phyloP scores from a whole-genome alignment of 768 basidiomycete species.

The Mrakia gelida region DNA sequence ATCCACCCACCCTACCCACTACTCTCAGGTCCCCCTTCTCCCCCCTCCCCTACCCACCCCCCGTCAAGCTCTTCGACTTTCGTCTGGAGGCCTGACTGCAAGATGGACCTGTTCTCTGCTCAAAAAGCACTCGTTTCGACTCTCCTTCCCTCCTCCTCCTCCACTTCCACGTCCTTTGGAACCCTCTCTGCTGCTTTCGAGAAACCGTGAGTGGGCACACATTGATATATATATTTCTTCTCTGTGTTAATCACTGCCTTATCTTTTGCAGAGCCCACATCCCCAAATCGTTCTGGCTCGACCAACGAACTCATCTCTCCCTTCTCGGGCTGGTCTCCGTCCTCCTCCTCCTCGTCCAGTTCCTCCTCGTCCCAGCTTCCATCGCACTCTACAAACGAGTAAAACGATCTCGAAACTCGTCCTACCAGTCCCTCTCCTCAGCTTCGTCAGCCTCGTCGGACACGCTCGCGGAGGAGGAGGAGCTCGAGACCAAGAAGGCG shows the following conservation, averaged over 20 bases:
- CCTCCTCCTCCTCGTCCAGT: slow-evolving; percentile 17
- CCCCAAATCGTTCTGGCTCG: slow-evolving; percentile 9
- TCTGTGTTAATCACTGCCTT: neutral
- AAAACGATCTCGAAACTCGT: neutral
- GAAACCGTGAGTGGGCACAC: neutral
- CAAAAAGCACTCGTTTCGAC: neutral
- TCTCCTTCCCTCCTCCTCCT: neutral
- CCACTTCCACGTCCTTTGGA: neutral
- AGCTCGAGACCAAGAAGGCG: slow-evolving; percentile 8
- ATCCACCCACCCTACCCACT: neutral
- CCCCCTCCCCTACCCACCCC: neutral
- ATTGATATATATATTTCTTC: too few relatives aligned
- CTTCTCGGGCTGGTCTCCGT: slow-evolving; percentile 19
- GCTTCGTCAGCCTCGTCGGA: slow-evolving; percentile 7
- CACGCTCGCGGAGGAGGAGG: slow-evolving; percentile 10
- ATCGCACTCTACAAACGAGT: neutral
- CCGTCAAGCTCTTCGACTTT: neutral
- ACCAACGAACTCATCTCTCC: slow-evolving; percentile 11
- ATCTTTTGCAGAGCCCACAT: neutral
- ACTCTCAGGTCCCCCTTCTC: neutral
- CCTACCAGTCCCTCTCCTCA: slow-evolving; percentile 9
- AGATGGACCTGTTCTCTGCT: neutral
- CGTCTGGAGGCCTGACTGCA: neutral
- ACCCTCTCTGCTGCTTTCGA: too few relatives aligned
- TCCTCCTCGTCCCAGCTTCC: slow-evolving; percentile 11